phyloP scores from a whole-genome alignment of 225 moss, liverwort and hornwort genomes.

The Bryoerythrophyllum caledonicum region DNA sequence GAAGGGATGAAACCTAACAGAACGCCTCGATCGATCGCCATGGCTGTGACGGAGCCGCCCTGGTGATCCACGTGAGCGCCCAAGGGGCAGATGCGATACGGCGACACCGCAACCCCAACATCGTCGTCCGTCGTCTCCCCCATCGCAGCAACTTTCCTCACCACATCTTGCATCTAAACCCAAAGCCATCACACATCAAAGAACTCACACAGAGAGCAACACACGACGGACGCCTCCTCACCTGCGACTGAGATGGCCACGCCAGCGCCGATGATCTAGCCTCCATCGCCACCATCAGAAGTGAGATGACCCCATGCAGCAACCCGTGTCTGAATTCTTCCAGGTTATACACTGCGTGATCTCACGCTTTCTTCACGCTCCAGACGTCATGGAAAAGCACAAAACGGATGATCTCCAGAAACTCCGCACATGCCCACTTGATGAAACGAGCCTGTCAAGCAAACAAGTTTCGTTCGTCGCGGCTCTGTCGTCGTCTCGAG shows the following conservation, averaged over 20 bases:
- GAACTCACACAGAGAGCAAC: no score
- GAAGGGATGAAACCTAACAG: constrained; percentile 76
- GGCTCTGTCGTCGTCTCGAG: constrained; percentile 1
- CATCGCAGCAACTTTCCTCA: constrained; percentile 56
- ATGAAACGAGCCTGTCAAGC: not conserved
- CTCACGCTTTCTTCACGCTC: constrained; percentile 2
- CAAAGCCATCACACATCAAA: not conserved
- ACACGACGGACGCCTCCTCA: not conserved
- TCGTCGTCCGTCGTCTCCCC: constrained; percentile 30
- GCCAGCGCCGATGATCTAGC: not conserved
- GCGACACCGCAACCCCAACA: constrained; percentile 70
- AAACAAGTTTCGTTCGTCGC: constrained; percentile 14
- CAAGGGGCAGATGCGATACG: constrained; percentile 93
- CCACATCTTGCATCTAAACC: constrained; percentile 55
- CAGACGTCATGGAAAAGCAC: not conserved
- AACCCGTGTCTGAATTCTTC: not conserved
- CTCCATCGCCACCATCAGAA: constrained; percentile 20
- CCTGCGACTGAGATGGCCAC: constrained; percentile 47
- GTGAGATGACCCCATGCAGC: not conserved
- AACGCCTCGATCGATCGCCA: constrained; percentile 90
- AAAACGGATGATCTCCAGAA: constrained; percentile 1
- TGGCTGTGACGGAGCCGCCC: constrained; percentile 97
- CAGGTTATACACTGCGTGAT: not conserved
- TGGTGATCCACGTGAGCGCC: constrained; percentile 99
- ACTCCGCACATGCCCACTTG: not conserved